Percentiles rank a stretch among this genome's conserved stretches.
Conservation (phyloP, 1,139 yeast genomes). For the Kurtzmaniella quercitrusa region DNA sequence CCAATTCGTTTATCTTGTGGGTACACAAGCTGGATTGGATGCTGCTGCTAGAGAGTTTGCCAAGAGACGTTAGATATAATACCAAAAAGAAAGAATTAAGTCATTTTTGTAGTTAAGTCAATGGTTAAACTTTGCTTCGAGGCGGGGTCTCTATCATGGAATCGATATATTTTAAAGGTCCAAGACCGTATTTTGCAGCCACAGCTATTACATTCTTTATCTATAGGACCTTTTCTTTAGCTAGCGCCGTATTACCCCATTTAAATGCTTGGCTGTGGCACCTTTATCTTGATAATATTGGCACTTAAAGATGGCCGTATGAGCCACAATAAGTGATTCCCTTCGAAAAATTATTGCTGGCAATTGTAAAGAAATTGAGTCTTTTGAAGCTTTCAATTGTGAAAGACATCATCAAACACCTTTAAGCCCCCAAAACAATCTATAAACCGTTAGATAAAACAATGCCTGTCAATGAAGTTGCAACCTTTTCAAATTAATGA, state of each 20-base stretch:
- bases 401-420: no score
- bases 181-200: no score
- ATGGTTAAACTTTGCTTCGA: no score
- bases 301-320: background rate
- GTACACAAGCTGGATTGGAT: slow-evolving; percentile 27
- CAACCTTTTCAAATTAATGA: background rate
- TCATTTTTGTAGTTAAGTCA: background rate
- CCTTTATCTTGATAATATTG: background rate
- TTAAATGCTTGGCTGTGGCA: background rate
- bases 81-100: background rate
- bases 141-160: no score
- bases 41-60: slow-evolving; percentile 25
- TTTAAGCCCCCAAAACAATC: no score
- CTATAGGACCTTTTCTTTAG: background rate
- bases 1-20: slow-evolving; percentile 33
- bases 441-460: no score
- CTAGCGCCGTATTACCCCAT: background rate
- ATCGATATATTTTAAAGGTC: no score
- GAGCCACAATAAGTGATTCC: background rate
- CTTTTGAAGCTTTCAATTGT: no score
- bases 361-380: no score
- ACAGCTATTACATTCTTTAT: no score
- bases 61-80: slow-evolving; percentile 8
- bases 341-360: no score
- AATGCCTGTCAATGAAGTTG: background rate